These are phyloP conservation scores for Saksenaea oblongispora DNA, from an alignment of 371 early-diverging fungal species.

Conservation along the genomic window DNA sequence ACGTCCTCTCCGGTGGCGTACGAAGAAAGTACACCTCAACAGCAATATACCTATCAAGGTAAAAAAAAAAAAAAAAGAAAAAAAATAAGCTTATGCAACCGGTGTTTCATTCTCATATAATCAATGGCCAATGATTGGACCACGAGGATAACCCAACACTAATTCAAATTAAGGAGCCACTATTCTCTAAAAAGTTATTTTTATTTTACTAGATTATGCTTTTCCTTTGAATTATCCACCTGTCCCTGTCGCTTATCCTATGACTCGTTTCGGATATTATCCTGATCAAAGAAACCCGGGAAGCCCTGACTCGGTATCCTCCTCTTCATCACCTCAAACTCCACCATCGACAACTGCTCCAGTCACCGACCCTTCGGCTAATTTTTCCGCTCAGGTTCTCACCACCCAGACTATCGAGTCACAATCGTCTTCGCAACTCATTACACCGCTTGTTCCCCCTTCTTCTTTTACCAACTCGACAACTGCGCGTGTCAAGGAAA, in stretches of 20 bases:
- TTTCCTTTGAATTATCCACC: slow-evolving; percentile 35
- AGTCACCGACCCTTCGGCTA: slow-evolving; percentile 7
- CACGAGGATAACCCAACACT: slow-evolving; percentile 5
- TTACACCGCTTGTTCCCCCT: slow-evolving; percentile 19
- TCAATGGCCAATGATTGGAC: not conserved
- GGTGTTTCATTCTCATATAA: slow-evolving; percentile 4
- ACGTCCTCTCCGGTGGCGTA: slow-evolving; percentile 16
- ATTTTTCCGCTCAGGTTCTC: not conserved
- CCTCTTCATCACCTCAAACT: slow-evolving; percentile 32
- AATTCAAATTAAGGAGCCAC: slow-evolving; percentile 8
- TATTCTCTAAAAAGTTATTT: not conserved
- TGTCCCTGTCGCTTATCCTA: slow-evolving; percentile 28
- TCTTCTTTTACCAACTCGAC: slow-evolving; percentile 31
- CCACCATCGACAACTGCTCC: slow-evolving; percentile 20
- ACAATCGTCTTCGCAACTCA: not conserved
- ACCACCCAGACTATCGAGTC: not conserved
- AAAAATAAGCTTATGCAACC: not conserved
- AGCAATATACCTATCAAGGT: slow-evolving; percentile 33
- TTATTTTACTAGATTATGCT: slow-evolving; percentile 29
- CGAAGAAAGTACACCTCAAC: slow-evolving; percentile 21
- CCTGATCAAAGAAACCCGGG: slow-evolving; percentile 16
- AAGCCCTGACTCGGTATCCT: slow-evolving; percentile 43
- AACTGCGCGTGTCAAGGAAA: slow-evolving; percentile 50
- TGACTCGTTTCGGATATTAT: slow-evolving; percentile 30
- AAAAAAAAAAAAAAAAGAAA: not conserved